Base-by-base conservation (phyloP, 805 yeast genomes). In the Barnettozyma californica region DNA sequence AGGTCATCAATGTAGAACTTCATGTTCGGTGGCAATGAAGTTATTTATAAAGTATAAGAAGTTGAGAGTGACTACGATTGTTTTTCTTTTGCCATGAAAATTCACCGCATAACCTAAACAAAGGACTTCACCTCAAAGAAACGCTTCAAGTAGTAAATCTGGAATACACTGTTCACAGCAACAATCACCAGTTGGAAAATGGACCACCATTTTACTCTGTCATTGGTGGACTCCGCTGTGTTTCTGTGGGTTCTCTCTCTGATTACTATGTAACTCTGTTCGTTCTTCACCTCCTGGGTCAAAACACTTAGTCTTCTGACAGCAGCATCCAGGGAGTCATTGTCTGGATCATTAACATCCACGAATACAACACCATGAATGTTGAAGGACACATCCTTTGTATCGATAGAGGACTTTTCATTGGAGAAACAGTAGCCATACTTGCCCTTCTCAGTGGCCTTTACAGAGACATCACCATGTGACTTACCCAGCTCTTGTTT, bases 161-260 rank as follows among this genome's bases (percentile, higher is more conserved):
- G 99, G 80, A 94, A 94, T 48, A 91, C 58, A 25, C 96, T 87
- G 73, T 90, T 94, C 53, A 77, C 78, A 16, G 84, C 85, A 41
- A 92, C 97, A 48, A 94, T 91, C 45, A 83, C 60, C 54, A 94
- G 74, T 73, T 92, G 99, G 76, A 91, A 85, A 29, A 88, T 76
- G 25, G 96, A 87, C 99, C 99, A 92, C 88, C 95, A 94, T 69
- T 92, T 92, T 56, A 92, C 98, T 62, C 99, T 82, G 47, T 94
- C 84, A 69, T 92, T 92, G 41, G 99, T 92, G 21, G 96, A 87
- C 71, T 92, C 99, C 6, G 99, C 98, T 9, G 99, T 92, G 71
- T 92, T 94, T 79, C 99, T 86, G 68, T 92, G 99, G 14, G 95
- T 87, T 73, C 97, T 85, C 71, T 92, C 99, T 70, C 99, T 83